Percentiles rank a stretch among this genome's conserved stretches.
phyloP scores from a whole-genome alignment of 164 flowering plant genomes.

The Santalum album region DNA sequence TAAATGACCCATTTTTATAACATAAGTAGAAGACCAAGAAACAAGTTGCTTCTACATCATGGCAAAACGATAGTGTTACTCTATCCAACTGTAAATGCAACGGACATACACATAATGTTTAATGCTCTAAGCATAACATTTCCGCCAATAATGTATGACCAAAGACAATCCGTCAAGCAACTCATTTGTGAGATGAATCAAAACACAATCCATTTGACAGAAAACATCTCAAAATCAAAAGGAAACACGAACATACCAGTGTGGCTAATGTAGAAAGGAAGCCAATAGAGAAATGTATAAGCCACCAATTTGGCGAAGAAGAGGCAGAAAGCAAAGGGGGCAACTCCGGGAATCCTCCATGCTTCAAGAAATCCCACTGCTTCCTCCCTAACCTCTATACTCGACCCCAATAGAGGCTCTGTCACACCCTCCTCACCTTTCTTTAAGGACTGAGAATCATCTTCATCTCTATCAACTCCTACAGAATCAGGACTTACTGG shows the following conservation, averaged over 20 bases:
- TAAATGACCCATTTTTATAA: no score
- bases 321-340: constrained; percentile 85
- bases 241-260: constrained; percentile 49
- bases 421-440: constrained; percentile 29
- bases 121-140: no score
- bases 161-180: no score
- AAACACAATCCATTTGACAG: no score
- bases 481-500: constrained; percentile 70
- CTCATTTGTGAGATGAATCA: no score
- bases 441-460: constrained; percentile 28
- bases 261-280: constrained; percentile 83
- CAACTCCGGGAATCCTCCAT: constrained; percentile 95
- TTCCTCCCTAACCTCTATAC: constrained; percentile 14
- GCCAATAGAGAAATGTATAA: constrained; percentile 95
- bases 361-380: constrained; percentile 87
- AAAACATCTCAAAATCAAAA: no score
- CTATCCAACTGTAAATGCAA: no score
- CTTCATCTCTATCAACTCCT: constrained; percentile 43
- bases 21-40: no score
- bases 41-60: no score
- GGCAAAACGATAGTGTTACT: no score
- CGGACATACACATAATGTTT: no score
- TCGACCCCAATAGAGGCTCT: constrained; percentile 39
- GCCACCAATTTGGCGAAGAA: constrained; percentile 94
- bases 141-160: no score